phyloP scores from a whole-genome alignment of 1,139 yeast species.

The Arxiozyma bovina region DNA sequence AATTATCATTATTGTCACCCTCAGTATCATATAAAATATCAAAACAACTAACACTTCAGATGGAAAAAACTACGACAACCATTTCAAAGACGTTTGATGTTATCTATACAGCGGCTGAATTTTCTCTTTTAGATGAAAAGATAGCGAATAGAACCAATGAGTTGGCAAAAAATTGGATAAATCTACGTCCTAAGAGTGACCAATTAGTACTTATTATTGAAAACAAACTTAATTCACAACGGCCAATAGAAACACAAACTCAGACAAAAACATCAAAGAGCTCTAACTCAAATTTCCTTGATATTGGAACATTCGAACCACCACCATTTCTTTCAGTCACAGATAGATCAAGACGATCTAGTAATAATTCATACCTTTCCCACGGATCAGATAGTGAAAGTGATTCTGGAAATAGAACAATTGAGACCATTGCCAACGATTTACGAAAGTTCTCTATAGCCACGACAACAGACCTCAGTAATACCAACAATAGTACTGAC shows the following conservation, averaged over 20 bases:
- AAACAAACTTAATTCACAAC: background rate
- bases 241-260: background rate
- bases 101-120: constrained; percentile 35
- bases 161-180: constrained; percentile 32
- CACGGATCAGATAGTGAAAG: constrained; percentile 7
- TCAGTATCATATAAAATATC: constrained; percentile 5
- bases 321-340: constrained; percentile 6
- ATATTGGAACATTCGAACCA: constrained; percentile 5
- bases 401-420: constrained; percentile 10
- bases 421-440: constrained; percentile 9
- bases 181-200: constrained; percentile 23
- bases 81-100: constrained; percentile 33
- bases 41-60: constrained; percentile 18
- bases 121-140: constrained; percentile 30
- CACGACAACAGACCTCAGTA: background rate
- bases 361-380: constrained; percentile 2
- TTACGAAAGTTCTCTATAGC: constrained; percentile 10
- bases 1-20: background rate
- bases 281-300: background rate
- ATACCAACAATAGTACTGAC: background rate
- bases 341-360: constrained; percentile 8
- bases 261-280: background rate
- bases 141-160: constrained; percentile 30
- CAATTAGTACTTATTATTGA: constrained; percentile 14
- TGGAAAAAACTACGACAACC: constrained; percentile 24